Base-by-base conservation (phyloP, 495 filamentous ascomycete species). In the Aspergillus bertholletiae region DNA sequence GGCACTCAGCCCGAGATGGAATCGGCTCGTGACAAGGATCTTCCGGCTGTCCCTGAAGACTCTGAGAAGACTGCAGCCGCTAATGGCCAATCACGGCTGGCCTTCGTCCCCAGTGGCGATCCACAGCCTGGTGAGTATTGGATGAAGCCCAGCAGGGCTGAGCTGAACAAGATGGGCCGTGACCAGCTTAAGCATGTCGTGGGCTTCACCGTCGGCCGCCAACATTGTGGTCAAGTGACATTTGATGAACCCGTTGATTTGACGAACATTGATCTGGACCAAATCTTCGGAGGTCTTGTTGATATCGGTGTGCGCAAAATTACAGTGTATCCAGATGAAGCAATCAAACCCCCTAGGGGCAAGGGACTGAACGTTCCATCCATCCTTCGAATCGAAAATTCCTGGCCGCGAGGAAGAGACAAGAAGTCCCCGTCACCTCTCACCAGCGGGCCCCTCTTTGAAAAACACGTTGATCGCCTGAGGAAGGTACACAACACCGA, bases 321-420 rank as follows among this genome's bases (percentile, higher is more conserved):
- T 41, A 95, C 93, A 2, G 92, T 97, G 17, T 98, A 97, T 63
- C 84, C 88, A 8, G 83, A 88, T 32, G 73, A 80, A 28, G 72
- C 77, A 1, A 80, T 82, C 59, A 97, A 97, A 73, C 89, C 94
- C 18, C 75, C 85, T 3, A 77, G 81, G 49, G 95, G 95, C 45
- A 88, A 89, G 61, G 92, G 90, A 7, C 78, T 98, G 55, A 98
- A 98, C 60, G 88, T 96, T 5, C 92, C 92, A 1, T 89, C 94
- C 0, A 82, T 84, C 6, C 88, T 98, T 48, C 81, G 79, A 15
- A 81, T 98, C 11, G 85, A 92, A 66, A 90, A 96, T 61, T 95
- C 93, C 3, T 97, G 88, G 83, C 94, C 94, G 9, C 85, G 93
- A 46, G 79, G 83, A 39, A 76, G 80, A 35, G 84, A 85, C 62